Conservation (phyloP, 2,329 filamentous ascomycete genomes). For the Ceratocystis huliohia region DNA sequence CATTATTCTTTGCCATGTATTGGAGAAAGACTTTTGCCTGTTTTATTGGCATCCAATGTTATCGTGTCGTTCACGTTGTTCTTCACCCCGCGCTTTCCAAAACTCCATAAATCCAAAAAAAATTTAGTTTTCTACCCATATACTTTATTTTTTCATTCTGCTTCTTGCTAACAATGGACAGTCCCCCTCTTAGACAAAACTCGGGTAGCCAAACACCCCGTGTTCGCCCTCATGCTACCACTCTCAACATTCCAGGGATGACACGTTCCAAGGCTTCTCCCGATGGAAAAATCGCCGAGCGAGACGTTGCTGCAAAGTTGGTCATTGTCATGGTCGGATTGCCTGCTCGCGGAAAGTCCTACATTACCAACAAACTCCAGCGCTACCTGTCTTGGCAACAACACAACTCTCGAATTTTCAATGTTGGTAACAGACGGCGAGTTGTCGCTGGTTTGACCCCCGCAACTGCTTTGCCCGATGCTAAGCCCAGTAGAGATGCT, state of each 20-base stretch:
- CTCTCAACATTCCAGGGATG: conserved; percentile 90
- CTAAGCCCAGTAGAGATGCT: conserved; percentile 33
- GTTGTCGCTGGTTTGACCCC: conserved; percentile 52
- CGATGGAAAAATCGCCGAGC: conserved; percentile 82
- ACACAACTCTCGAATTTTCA: conserved; percentile 92
- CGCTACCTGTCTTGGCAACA: conserved; percentile 95
- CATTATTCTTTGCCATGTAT: too few species aligned
- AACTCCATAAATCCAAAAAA: too few species aligned
- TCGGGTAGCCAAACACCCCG: conserved; percentile 67
- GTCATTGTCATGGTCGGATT: conserved; percentile 98
- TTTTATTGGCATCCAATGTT: too few species aligned
- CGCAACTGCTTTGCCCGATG: conserved; percentile 23
- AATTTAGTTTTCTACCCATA: too few species aligned
- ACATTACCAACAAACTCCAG: conserved; percentile 96
- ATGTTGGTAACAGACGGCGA: conserved; percentile 83
- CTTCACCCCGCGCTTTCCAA: too few species aligned
- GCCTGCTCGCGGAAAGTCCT: conserved; percentile 90
- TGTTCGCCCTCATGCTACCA: conserved; percentile 73
- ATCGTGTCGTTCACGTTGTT: too few species aligned
- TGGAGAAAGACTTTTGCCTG: too few species aligned
- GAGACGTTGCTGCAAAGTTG: conserved; percentile 90
- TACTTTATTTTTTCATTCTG: not conserved
- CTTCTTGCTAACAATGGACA: conserved; percentile 28
- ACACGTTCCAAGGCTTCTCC: conserved; percentile 92
- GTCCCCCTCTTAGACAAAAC: conserved; percentile 56